Evolutionary conservation across 1,284 basidiomycete genomes (phyloP), one percentile per base, ranked within the genome.

Genomic region (Mycosarcoma mackinlayi): DNA sequence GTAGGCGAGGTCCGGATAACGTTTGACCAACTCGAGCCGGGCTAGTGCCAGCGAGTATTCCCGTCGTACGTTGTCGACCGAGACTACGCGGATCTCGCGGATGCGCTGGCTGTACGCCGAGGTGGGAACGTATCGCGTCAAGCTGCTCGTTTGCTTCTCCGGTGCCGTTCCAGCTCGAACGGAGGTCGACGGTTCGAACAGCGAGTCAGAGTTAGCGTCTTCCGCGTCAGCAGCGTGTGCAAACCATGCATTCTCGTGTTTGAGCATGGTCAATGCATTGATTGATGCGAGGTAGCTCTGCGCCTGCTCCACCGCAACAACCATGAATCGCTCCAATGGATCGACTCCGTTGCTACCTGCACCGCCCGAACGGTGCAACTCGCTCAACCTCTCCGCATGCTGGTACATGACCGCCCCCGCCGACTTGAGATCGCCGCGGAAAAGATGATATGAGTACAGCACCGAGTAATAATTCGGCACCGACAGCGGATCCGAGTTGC

Each of bases 381-480:
- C 88, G 49, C 87, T 88, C 9, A 97, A 84, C 73, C 92, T 90
- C 59, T 90, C 87, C 16, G 91, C 93, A 63, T 93, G 90, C 76
- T 94, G 92, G 83, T 96, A 98, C 94, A 98, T 98, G 21, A 90
- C 90, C 13, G 80, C 77, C 10, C 76, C 79, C 8, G 79, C 82
- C 55, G 73, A 79, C 40, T 81, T 82, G 57, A 79, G 68, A 68
- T 83, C 80, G 30, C 80, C 78, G 13, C 79, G 73, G 37, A 73
- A 68, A n/a, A 78, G 42, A 41, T 80, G 75, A 50, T 94, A 98
- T 45, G 93, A 90, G 85, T 98, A 97, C n/a, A 98, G 85, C 58
- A 98, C 92, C 73, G 89, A 88, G 47, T 93, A 92, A 85, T 97
- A 98, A 80, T 90, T 91, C 0, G 94, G 94, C 39, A 86, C 87